Base-by-base conservation (phyloP, 208 protist species). In the Novymonas esmeraldas region DNA sequence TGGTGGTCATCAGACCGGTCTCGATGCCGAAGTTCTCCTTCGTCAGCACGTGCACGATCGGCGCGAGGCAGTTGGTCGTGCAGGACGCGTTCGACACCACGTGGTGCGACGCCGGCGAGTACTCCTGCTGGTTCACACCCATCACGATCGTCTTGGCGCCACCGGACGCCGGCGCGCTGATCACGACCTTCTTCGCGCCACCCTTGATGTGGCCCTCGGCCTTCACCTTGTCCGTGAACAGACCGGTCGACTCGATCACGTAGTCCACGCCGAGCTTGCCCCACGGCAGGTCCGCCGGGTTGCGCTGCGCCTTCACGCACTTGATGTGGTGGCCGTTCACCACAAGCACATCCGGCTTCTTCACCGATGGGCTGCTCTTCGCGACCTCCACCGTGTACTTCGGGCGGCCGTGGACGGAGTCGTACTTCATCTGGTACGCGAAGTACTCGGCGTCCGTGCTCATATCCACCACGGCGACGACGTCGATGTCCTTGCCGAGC, bases 31-130 rank as follows among this genome's bases (percentile, higher is more conserved):
- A 99, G 63, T 94, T 89, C 39, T 99, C 97, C 75, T 99, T 78
- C 57, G 99, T 87, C 46, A 95, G 58, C 57, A 98, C 87, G 82
- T 99, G 98, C 64, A 92, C 97, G 24, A 99, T 61, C 55, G 99
- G 99, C 5, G 99, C 98, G 33, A 99, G 90, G 92, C 99, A 99
- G 96, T 99, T 99, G 71, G 99, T 99, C 64, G 99, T 99, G 94
- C 99, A 99, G 44, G 98, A 99, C 45, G 99, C 98, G 83, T 99
- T 99, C 18, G 95, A 99, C 59, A 99, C 85, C 26, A 99, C 81
- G 56, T 95, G 68, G 58, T 95, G 77, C 56, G 73, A 78, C 31
- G 82, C 56, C n/a, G 73, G 58, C 61, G 90, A 87, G 81, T 98
- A 99, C 57, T 90, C 75, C 10, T 97, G 62, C 69, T 99, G 71